phyloP scores from a whole-genome alignment of 208 protist genomes.

The Porcisia deanei region DNA sequence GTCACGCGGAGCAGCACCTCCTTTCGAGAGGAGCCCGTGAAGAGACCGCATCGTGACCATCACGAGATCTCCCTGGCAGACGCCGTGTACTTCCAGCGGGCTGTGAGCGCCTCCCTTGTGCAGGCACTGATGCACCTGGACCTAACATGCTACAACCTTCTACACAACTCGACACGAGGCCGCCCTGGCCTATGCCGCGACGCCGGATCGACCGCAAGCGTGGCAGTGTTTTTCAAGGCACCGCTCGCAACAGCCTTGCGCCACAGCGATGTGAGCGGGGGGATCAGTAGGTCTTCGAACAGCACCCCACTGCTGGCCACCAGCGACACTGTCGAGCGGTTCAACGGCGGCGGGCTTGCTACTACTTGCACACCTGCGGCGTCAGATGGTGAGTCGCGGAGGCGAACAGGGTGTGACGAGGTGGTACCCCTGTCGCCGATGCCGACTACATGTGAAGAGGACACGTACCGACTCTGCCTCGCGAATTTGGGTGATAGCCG shows the following conservation, averaged over 20 bases:
- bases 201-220: constrained; percentile 55
- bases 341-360: background rate
- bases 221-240: constrained; percentile 40
- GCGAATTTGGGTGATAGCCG: constrained; percentile 81
- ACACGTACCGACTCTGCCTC: constrained; percentile 44
- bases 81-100: constrained; percentile 27
- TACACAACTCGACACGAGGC: constrained; percentile 12
- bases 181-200: constrained; percentile 14
- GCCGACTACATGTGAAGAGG: background rate
- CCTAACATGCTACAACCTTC: constrained; percentile 51
- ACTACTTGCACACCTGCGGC: background rate
- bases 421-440: background rate
- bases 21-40: too few species aligned
- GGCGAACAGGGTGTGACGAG: background rate
- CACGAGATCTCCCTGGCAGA: background rate
- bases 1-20: background rate
- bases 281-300: too few species aligned
- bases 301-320: background rate
- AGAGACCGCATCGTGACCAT: background rate
- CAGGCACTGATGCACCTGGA: constrained; percentile 75
- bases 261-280: background rate
- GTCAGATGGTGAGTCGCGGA: background rate
- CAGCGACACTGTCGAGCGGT: background rate
- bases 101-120: constrained; percentile 63
- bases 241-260: background rate